Conservation (phyloP, 106 monocot genomes). For the Dioscorea zingiberensis region DNA sequence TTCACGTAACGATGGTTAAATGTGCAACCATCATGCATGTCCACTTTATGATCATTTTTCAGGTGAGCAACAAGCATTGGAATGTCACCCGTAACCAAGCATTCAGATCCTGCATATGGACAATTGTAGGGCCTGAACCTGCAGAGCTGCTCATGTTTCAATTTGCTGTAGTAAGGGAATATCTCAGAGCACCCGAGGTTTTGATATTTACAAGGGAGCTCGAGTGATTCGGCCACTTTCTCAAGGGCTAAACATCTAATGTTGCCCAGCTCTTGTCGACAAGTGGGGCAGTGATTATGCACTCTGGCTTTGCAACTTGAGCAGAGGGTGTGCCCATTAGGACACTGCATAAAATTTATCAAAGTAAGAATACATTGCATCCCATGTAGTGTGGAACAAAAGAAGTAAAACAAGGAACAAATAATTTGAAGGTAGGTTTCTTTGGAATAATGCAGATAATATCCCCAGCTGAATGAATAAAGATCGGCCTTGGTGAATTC, state of each 20-base stretch:
- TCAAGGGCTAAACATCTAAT: slow-evolving; percentile 18
- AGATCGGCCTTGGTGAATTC: too few relatives aligned
- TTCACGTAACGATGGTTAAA: slow-evolving; percentile 24
- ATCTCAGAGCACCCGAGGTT: slow-evolving; percentile 15
- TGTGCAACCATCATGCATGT: slow-evolving; percentile 27
- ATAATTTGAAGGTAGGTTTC: too few relatives aligned
- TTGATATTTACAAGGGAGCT: slow-evolving; percentile 24
- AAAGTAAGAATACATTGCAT: too few relatives aligned
- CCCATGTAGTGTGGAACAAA: too few relatives aligned
- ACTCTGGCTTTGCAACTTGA: slow-evolving; percentile 25
- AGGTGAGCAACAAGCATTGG: slow-evolving; percentile 17
- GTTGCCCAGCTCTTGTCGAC: slow-evolving; percentile 14
- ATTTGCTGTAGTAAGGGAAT: slow-evolving; percentile 20
- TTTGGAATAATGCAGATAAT: too few relatives aligned
- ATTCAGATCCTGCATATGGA: slow-evolving; percentile 25
- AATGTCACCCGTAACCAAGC: slow-evolving; percentile 19
- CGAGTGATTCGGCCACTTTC: slow-evolving; percentile 21
- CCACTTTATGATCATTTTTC: slow-evolving; percentile 24
- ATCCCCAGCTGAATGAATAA: too few relatives aligned
- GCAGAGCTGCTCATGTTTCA: slow-evolving; percentile 18
- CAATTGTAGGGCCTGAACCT: slow-evolving; percentile 21
- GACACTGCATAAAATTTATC: slow-evolving; percentile 10
- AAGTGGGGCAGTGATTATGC: slow-evolving; percentile 26
- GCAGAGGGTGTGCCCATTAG: slow-evolving; percentile 24
- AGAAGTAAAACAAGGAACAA: too few relatives aligned